A percentile compares a stretch with the other conserved stretches of the same genome.
These are phyloP conservation scores for Lasiosphaeria ovina DNA, from an alignment of 495 filamentous ascomycete genomes.

Conservation along the genomic window DNA sequence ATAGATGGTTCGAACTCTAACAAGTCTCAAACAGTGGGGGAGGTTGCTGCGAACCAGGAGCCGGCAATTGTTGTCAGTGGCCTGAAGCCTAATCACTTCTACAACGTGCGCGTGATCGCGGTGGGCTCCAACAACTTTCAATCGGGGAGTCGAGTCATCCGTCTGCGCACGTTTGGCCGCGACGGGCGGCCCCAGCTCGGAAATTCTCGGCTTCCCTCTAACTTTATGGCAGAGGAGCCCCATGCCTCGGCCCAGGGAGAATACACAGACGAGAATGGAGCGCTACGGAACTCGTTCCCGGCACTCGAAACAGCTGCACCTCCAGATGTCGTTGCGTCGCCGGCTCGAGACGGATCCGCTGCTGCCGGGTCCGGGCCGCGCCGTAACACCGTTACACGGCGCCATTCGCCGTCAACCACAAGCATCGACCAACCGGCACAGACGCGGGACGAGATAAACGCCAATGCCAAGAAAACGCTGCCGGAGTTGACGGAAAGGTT, in stretches of 20 bases:
- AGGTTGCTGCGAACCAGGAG: constrained; percentile 74
- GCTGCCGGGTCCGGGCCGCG: constrained; percentile 55
- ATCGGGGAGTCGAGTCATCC: constrained; percentile 78
- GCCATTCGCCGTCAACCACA: constrained; percentile 70
- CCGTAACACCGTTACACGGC: constrained; percentile 67
- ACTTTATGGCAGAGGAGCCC: constrained; percentile 49
- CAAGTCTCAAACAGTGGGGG: constrained; percentile 62
- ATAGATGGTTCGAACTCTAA: constrained; percentile 16
- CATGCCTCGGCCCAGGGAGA: constrained; percentile 39
- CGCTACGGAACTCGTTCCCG: constrained; percentile 39
- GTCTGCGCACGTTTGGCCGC: constrained; percentile 63
- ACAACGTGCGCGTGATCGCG: constrained; percentile 87
- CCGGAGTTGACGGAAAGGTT: constrained; percentile 66
- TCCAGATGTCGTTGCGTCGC: constrained; percentile 47
- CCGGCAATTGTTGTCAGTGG: constrained; percentile 86
- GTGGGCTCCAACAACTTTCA: constrained; percentile 88
- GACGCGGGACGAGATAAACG: constrained; percentile 42
- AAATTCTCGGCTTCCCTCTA: constrained; percentile 51
- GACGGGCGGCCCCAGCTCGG: constrained; percentile 56
- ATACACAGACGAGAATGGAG: constrained; percentile 38
- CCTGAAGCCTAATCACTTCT: constrained; percentile 80
- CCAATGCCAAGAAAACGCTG: constrained; percentile 43
- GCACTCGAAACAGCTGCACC: constrained; percentile 57
- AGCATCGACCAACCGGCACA: constrained; percentile 52
- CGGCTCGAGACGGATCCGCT: constrained; percentile 61